phyloP scores from a whole-genome alignment of 1,284 basidiomycete genomes.

The Austroboletus olivaceoglutinosus region DNA sequence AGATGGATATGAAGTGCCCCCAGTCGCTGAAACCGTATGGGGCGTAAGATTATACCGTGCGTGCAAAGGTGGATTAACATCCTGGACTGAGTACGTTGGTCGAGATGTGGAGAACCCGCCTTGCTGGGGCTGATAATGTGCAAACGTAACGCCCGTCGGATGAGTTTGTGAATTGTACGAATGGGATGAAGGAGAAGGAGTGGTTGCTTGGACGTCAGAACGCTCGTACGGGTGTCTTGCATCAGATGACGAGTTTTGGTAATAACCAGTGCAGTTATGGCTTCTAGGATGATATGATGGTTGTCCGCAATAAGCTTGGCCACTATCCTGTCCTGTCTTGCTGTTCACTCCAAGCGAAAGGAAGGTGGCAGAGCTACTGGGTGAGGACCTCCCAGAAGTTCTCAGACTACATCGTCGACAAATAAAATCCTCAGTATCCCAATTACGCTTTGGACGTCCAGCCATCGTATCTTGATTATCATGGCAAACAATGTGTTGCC shows the following conservation, averaged over 20 bases:
- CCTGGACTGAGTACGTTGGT: slow-evolving; percentile 30
- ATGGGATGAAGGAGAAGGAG: slow-evolving; percentile 14
- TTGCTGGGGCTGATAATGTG: slow-evolving; percentile 36
- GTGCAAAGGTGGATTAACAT: slow-evolving; percentile 20
- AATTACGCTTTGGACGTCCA: slow-evolving; percentile 63
- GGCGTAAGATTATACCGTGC: slow-evolving; percentile 19
- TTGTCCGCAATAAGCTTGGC: slow-evolving; percentile 13
- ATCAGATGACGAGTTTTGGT: slow-evolving; percentile 15
- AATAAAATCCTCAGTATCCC: slow-evolving; percentile 67
- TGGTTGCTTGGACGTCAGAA: slow-evolving; percentile 17
- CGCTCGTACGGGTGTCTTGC: slow-evolving; percentile 24
- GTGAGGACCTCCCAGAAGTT: slow-evolving; percentile 11
- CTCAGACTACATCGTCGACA: slow-evolving; percentile 49
- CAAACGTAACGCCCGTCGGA: slow-evolving; percentile 31
- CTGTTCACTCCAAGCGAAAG: slow-evolving; percentile 8
- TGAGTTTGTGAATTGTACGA: slow-evolving; percentile 19
- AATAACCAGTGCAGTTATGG: slow-evolving; percentile 16
- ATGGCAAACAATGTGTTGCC: slow-evolving; percentile 83
- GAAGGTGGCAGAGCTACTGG: slow-evolving; percentile 7
- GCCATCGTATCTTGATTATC: slow-evolving; percentile 58
- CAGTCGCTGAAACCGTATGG: slow-evolving; percentile 17
- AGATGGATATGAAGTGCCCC: slow-evolving; percentile 25
- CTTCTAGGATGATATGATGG: slow-evolving; percentile 15
- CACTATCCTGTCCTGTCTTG: slow-evolving; percentile 8
- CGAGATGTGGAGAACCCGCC: slow-evolving; percentile 36